These are phyloP conservation scores for Dactylorhiza incarnata DNA, from an alignment of 106 monocot species.

Conservation along the genomic window DNA sequence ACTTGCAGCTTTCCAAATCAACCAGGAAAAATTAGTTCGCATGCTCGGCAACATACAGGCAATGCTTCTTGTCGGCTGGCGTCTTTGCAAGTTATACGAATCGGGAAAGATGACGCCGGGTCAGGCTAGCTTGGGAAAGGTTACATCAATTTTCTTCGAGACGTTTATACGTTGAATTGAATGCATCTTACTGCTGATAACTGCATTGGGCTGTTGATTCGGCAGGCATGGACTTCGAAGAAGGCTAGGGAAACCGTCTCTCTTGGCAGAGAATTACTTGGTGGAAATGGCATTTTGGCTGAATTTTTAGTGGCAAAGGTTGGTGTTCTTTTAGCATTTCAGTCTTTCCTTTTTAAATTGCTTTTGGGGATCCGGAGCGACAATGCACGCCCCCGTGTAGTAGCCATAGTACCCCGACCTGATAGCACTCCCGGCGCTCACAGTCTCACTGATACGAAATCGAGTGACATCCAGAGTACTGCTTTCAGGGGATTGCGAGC, in stretches of 20 bases:
- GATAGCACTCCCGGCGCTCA: too few species aligned
- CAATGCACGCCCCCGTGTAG: too few species aligned
- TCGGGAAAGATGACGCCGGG: conserved; percentile 97
- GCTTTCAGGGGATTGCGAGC: too few species aligned
- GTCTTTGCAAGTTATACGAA: conserved; percentile 90
- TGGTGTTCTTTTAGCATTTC: conserved; percentile 3
- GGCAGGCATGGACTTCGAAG: conserved; percentile 78
- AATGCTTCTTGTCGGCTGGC: conserved; percentile 95
- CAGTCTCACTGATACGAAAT: too few species aligned
- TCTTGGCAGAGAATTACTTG: conserved; percentile 81
- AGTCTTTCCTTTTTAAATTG: background rate
- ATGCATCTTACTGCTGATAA: background rate
- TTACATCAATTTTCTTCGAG: conserved; percentile 5
- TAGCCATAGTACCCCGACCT: too few species aligned
- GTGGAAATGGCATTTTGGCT: conserved; percentile 89
- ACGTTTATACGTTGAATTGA: background rate
- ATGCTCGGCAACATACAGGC: conserved; percentile 95
- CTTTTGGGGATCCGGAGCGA: too few species aligned
- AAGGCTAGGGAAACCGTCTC: conserved; percentile 78
- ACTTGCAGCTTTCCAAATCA: conserved; percentile 81
- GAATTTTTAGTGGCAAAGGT: conserved; percentile 98
- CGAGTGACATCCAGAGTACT: too few species aligned
- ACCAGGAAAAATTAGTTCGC: conserved; percentile 84
- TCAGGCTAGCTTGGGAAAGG: conserved; percentile 90
- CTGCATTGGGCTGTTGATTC: background rate